These are phyloP conservation scores for Pleomassaria siparia DNA, from an alignment of 2,329 filamentous ascomycete genomes.

Conservation along the genomic window DNA sequence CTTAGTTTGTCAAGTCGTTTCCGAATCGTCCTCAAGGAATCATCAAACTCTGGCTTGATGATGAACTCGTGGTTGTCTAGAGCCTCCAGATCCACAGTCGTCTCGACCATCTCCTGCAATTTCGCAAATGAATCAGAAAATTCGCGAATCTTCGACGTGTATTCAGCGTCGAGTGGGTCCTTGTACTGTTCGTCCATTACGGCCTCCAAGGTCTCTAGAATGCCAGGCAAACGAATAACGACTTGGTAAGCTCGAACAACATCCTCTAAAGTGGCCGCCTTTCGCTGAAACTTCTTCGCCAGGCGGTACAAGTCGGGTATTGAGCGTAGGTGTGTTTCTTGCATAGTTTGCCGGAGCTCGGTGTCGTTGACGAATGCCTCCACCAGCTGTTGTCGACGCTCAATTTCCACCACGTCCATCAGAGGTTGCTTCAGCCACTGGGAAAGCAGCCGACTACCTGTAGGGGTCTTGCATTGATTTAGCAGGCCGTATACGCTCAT, in stretches of 20 bases:
- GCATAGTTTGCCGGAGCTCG: slow-evolving; percentile 90
- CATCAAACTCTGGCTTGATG: slow-evolving; percentile 98
- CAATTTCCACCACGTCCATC: slow-evolving; percentile 87
- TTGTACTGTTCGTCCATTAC: slow-evolving; percentile 96
- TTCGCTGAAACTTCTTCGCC: slow-evolving; percentile 91
- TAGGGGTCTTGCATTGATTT: slow-evolving; percentile 96
- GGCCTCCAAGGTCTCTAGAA: slow-evolving; percentile 83
- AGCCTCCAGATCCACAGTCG: slow-evolving; percentile 92
- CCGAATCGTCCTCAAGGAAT: slow-evolving; percentile 80
- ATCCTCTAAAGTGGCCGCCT: slow-evolving; percentile 88
- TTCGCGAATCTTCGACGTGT: slow-evolving; percentile 76
- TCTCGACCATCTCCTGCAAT: slow-evolving; percentile 97
- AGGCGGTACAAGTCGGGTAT: slow-evolving; percentile 94
- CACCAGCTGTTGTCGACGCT: slow-evolving; percentile 88
- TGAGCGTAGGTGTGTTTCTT: slow-evolving; percentile 89
- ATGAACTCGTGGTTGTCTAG: slow-evolving; percentile 97
- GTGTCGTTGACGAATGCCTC: slow-evolving; percentile 94
- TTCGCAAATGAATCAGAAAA: slow-evolving; percentile 78
- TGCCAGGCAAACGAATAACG: slow-evolving; percentile 84
- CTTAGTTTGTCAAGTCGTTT: slow-evolving; percentile 86
- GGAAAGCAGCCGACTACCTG: slow-evolving; percentile 83
- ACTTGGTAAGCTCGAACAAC: slow-evolving; percentile 96
- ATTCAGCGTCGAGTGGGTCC: slow-evolving; percentile 80
- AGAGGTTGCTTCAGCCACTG: slow-evolving; percentile 98
- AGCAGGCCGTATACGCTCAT: slow-evolving; percentile 95